These are phyloP conservation scores for Chaetoscypha palmicola DNA, from an alignment of 2,329 filamentous ascomycete genomes.

Conservation along the genomic window DNA sequence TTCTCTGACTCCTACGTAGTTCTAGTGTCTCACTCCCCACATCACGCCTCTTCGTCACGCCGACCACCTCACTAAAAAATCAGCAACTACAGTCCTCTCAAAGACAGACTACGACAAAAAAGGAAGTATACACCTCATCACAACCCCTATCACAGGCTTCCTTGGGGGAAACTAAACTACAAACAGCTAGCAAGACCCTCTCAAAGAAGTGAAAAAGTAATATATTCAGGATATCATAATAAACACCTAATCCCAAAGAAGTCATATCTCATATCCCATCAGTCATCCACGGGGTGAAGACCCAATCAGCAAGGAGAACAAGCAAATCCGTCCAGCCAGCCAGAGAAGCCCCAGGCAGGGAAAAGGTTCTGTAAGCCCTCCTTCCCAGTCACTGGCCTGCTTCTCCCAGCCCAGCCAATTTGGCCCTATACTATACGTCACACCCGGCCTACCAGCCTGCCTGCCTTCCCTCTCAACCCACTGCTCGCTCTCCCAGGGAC, in stretches of 20 bases:
- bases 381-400: too few relatives aligned
- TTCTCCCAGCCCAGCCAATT: background rate
- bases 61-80: too few relatives aligned
- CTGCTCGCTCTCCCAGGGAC: background rate
- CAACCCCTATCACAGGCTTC: too few relatives aligned
- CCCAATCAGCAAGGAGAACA: background rate
- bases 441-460: background rate
- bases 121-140: too few relatives aligned
- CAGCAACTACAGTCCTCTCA: too few relatives aligned
- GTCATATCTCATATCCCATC: background rate
- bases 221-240: background rate
- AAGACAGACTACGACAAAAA: too few relatives aligned
- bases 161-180: too few relatives aligned
- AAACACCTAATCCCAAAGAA: background rate
- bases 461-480: background rate
- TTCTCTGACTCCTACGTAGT: too few relatives aligned
- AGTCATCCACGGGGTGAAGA: background rate
- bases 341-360: background rate
- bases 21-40: background rate
- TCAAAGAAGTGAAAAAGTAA: background rate
- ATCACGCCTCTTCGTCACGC: too few relatives aligned
- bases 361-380: slow-evolving; percentile 1
- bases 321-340: background rate
- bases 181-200: too few relatives aligned
- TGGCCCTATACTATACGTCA: background rate